phyloP scores from a whole-genome alignment of 164 flowering plant genomes.

The Macadamia tetraphylla region DNA sequence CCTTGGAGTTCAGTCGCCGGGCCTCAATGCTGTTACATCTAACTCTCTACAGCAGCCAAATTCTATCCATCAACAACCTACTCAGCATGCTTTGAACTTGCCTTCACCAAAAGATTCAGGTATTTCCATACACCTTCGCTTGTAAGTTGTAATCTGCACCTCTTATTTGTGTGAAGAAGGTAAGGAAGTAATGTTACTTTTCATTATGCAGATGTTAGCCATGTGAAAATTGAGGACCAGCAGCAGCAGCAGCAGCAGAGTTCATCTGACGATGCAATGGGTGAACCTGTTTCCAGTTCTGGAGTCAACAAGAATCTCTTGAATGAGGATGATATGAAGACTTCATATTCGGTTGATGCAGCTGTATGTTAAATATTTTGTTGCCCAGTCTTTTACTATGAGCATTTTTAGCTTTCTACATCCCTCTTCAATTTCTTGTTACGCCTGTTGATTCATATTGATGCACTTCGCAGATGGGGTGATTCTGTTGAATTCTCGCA shows the following conservation, averaged over 20 bases:
- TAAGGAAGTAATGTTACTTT: background rate
- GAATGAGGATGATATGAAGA: slow-evolving; percentile 70
- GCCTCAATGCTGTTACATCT: slow-evolving; percentile 43
- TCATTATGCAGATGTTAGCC: slow-evolving; percentile 41
- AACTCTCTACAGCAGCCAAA: slow-evolving; percentile 48
- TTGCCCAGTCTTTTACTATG: background rate
- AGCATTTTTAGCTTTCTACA: background rate
- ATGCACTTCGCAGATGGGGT: background rate
- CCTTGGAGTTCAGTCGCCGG: slow-evolving; percentile 57
- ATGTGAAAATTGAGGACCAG: slow-evolving; percentile 51
- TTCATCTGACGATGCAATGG: slow-evolving; percentile 49
- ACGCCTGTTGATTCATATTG: background rate
- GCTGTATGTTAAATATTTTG: slow-evolving; percentile 37
- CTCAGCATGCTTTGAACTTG: slow-evolving; percentile 41
- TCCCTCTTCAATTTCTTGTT: background rate
- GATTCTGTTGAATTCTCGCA: no score
- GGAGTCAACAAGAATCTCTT: slow-evolving; percentile 44
- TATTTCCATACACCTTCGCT: slow-evolving; percentile 14
- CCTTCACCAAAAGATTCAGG: slow-evolving; percentile 59
- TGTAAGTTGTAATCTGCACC: background rate
- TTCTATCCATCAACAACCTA: slow-evolving; percentile 47
- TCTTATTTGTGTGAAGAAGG: background rate
- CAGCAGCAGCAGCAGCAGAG: slow-evolving; percentile 60
- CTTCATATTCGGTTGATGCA: slow-evolving; percentile 43
- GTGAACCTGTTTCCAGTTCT: slow-evolving; percentile 41